These are phyloP conservation scores for Tubosaeta sp. DNA, from an alignment of 768 basidiomycete genomes.

Conservation along the genomic window DNA sequence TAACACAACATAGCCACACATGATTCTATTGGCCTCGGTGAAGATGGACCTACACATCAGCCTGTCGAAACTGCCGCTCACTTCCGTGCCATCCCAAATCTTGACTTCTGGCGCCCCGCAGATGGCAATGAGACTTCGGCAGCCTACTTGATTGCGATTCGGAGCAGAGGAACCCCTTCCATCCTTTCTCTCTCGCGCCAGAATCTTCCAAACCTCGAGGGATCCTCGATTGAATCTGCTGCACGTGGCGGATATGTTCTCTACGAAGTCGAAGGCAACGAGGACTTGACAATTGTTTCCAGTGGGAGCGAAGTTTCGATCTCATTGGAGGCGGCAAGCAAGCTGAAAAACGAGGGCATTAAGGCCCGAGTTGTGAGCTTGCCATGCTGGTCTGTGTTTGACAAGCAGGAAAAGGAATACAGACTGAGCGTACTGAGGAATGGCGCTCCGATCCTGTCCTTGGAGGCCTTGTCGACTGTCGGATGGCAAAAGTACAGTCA, in stretches of 20 bases:
- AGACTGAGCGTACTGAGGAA: slow-evolving; percentile 79
- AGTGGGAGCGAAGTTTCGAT: slow-evolving; percentile 88
- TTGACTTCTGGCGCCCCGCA: slow-evolving; percentile 89
- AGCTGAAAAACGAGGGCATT: slow-evolving; percentile 72
- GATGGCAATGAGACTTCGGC: slow-evolving; percentile 98
- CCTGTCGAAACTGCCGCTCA: slow-evolving; percentile 86
- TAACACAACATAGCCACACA: slow-evolving; percentile 63
- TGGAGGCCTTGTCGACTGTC: slow-evolving; percentile 78
- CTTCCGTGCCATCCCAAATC: slow-evolving; percentile 86
- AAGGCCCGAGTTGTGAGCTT: slow-evolving; percentile 81
- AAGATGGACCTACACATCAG: slow-evolving; percentile 96
- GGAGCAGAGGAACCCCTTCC: slow-evolving; percentile 74
- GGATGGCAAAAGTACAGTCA: slow-evolving; percentile 92
- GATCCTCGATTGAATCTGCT: slow-evolving; percentile 81
- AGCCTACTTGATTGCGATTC: slow-evolving; percentile 76
- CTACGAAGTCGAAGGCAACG: slow-evolving; percentile 63
- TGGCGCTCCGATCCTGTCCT: slow-evolving; percentile 83
- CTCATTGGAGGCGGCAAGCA: slow-evolving; percentile 79
- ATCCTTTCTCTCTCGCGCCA: slow-evolving; percentile 81
- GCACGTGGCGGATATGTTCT: slow-evolving; percentile 85
- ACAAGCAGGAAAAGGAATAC: slow-evolving; percentile 77
- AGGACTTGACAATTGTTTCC: slow-evolving; percentile 87
- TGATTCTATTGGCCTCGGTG: slow-evolving; percentile 89
- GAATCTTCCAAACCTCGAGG: slow-evolving; percentile 90
- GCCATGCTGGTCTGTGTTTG: slow-evolving; percentile 88